These are phyloP conservation scores for Aspergillus ruber DNA, from an alignment of 2,329 filamentous ascomycete genomes.

Conservation along the genomic window DNA sequence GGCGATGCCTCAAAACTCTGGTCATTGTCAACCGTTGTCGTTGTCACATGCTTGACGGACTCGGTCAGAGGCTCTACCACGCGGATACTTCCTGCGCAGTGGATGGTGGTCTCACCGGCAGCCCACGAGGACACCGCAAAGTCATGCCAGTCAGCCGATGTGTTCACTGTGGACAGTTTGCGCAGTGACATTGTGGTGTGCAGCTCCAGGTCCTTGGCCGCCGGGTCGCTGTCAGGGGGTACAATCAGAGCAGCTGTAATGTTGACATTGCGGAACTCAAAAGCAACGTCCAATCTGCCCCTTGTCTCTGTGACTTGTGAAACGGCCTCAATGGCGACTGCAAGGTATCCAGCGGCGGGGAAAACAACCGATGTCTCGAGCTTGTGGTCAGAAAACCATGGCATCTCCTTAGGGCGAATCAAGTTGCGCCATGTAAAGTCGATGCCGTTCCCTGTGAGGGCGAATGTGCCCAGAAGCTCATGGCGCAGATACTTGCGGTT, in stretches of 20 bases:
- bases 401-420: not conserved
- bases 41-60: not conserved
- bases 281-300: constrained; percentile 1
- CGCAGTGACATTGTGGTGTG: not conserved
- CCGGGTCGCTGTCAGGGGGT: not conserved
- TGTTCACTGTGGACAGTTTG: not conserved
- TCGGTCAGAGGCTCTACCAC: not conserved
- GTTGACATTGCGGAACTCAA: constrained; percentile 8
- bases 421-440: not conserved
- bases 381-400: not conserved
- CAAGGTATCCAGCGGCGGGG: not conserved
- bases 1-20: not conserved
- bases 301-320: too few species aligned
- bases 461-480: not conserved
- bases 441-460: not conserved
- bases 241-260: not conserved
- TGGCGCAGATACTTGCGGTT: not conserved
- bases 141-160: not conserved
- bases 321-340: not conserved
- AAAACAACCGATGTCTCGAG: constrained; percentile 1
- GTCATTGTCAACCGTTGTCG: not conserved
- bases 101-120: too few species aligned
- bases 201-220: not conserved
- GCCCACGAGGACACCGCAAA: not conserved
- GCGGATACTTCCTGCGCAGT: too few species aligned